Percentiles rank a stretch among this genome's conserved stretches.
phyloP scores from a whole-genome alignment of 331 rosid genomes.

The Dryas integrifolia region DNA sequence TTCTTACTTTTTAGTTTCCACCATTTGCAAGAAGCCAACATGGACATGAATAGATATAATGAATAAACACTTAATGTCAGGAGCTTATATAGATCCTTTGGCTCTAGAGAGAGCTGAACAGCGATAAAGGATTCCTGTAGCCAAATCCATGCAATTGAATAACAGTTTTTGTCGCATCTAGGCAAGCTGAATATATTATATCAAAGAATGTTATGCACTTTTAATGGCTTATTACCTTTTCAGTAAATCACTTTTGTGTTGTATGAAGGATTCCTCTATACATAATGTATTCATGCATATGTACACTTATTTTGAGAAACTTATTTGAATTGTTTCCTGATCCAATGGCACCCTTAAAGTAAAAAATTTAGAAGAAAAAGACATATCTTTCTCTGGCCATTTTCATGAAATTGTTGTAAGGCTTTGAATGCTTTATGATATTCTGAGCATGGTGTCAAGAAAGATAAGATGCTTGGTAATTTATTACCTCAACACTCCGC shows the following conservation, averaged over 20 bases:
- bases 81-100: background rate
- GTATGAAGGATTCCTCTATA: background rate
- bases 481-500: slow-evolving; percentile 76
- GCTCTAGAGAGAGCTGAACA: background rate
- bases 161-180: background rate
- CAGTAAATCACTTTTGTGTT: background rate
- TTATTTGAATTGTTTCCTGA: background rate
- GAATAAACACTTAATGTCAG: background rate
- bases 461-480: slow-evolving; percentile 9
- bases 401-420: slow-evolving; percentile 7
- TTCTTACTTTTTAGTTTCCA: background rate
- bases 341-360: background rate
- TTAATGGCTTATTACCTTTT: background rate
- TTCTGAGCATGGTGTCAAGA: background rate
- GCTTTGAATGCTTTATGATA: background rate
- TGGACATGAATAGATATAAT: background rate
- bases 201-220: background rate
- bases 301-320: background rate
- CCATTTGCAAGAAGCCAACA: background rate
- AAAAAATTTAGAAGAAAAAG: background rate
- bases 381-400: background rate
- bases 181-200: background rate
- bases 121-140: background rate
- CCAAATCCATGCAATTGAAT: background rate
- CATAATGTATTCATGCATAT: background rate